Percentiles rank a stretch among this genome's conserved stretches.
Evolutionary conservation across 2,329 filamentous ascomycete species (phyloP).

Genomic region (Alternaria alternata): DNA sequence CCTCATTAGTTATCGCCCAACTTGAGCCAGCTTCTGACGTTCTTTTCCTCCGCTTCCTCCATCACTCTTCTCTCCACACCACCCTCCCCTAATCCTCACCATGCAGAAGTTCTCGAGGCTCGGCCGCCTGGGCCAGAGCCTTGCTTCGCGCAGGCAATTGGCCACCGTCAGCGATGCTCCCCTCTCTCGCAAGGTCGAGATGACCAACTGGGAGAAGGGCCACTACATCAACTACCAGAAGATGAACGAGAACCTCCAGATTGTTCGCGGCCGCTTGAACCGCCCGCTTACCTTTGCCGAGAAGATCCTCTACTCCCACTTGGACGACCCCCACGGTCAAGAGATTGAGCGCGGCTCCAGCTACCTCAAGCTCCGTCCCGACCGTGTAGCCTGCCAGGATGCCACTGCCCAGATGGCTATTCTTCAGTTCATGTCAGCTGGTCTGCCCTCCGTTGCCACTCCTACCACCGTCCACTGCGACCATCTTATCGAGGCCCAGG

Average conservation of each 20-base stretch:
- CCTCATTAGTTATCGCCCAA: constrained; percentile 47
- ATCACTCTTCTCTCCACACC: constrained; percentile 48
- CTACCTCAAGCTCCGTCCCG: constrained; percentile 95
- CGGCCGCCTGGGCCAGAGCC: constrained; percentile 71
- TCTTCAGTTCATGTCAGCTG: constrained; percentile 98
- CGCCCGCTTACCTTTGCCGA: constrained; percentile 93
- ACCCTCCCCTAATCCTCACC: constrained; percentile 52
- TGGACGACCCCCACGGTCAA: constrained; percentile 95
- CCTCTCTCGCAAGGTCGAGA: constrained; percentile 94
- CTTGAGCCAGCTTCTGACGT: constrained; percentile 46
- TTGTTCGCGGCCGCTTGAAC: constrained; percentile 90
- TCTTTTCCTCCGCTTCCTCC: constrained; percentile 45
- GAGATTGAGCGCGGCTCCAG: constrained; percentile 95
- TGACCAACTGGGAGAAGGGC: constrained; percentile 94
- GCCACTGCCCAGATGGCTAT: constrained; percentile 99
- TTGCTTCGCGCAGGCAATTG: constrained; percentile 71
- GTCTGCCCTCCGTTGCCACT: constrained; percentile 94
- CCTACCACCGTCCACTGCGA: constrained; percentile 98
- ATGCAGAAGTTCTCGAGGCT: constrained; percentile 78
- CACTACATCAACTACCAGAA: constrained; percentile 99
- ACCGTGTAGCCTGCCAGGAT: constrained; percentile 99
- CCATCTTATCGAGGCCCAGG: constrained; percentile 97
- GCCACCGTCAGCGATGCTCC: constrained; percentile 86
- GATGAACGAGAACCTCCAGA: constrained; percentile 95
- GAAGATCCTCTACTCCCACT: constrained; percentile 98